Conservation (phyloP, 108 stramenopile genomes). For the Nannochloropsis gaditana region DNA sequence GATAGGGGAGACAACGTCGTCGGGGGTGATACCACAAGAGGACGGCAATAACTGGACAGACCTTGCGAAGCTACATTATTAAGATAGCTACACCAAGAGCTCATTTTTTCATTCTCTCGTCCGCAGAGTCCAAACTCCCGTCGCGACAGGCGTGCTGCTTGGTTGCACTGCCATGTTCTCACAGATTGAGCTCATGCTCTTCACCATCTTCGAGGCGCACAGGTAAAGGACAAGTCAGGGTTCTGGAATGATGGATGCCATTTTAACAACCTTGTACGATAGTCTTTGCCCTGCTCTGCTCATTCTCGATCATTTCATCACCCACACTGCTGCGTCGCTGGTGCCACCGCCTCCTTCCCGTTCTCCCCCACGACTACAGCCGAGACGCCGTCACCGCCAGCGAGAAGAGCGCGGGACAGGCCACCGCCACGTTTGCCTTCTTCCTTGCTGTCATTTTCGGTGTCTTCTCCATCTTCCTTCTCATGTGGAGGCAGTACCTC, state of each 20-base stretch:
- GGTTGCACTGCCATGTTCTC: slow-evolving; percentile 10
- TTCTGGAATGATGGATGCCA: neutral
- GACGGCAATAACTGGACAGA: no score
- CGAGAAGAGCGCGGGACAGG: neutral
- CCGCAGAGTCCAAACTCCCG: neutral
- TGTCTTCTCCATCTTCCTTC: neutral
- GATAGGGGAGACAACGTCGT: no score
- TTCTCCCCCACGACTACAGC: neutral
- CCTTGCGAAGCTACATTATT: no score
- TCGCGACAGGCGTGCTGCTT: neutral
- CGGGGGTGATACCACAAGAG: no score
- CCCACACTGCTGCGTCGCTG: no score
- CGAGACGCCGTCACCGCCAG: neutral
- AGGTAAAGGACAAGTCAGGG: neutral
- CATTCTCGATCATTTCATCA: neutral
- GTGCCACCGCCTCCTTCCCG: neutral
- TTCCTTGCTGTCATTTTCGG: neutral
- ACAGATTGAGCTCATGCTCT: neutral
- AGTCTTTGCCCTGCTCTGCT: neutral
- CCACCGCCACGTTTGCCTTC: neutral
- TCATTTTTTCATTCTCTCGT: neutral
- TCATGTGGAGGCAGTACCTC: neutral
- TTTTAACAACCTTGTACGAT: neutral
- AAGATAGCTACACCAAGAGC: neutral
- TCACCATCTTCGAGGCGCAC: slow-evolving; percentile 14